phyloP scores from a whole-genome alignment of 1,284 basidiomycete species.

The Pterula multifida region DNA sequence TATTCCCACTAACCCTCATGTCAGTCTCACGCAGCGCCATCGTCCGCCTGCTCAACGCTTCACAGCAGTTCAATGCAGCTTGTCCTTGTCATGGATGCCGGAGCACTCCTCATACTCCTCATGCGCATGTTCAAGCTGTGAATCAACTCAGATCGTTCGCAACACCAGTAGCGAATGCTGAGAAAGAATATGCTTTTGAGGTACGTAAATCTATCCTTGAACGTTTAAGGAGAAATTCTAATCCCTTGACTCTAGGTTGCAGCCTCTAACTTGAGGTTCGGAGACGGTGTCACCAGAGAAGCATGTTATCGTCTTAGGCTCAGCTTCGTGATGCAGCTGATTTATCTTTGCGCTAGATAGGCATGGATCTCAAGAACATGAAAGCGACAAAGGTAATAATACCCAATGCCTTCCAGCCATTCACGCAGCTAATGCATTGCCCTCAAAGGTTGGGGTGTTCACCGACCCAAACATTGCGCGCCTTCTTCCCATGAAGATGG shows the following conservation, averaged over 20 bases:
- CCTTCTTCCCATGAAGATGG: slow-evolving; percentile 74
- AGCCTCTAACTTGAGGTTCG: slow-evolving; percentile 83
- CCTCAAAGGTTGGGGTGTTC: slow-evolving; percentile 87
- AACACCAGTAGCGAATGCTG: slow-evolving; percentile 67
- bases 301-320: background rate
- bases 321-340: background rate
- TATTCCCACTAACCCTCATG: slow-evolving; percentile 25
- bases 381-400: slow-evolving; percentile 62
- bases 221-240: too few species aligned
- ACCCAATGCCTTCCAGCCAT: too few species aligned
- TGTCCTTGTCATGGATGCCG: slow-evolving; percentile 71
- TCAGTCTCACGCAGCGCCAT: slow-evolving; percentile 47
- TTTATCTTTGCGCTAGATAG: slow-evolving; percentile 53
- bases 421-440: slow-evolving; percentile 13
- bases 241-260: slow-evolving; percentile 48
- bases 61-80: slow-evolving; percentile 42
- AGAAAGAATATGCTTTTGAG: slow-evolving; percentile 96
- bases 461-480: slow-evolving; percentile 83
- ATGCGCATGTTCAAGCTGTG: slow-evolving; percentile 32
- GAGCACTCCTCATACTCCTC: slow-evolving; percentile 24
- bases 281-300: slow-evolving; percentile 64
- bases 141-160: slow-evolving; percentile 65
- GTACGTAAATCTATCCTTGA: slow-evolving; percentile 23
- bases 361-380: slow-evolving; percentile 90
- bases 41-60: slow-evolving; percentile 56